Base-by-base conservation (phyloP, 75 land plant genomes). In the Pinus albicaulis region DNA sequence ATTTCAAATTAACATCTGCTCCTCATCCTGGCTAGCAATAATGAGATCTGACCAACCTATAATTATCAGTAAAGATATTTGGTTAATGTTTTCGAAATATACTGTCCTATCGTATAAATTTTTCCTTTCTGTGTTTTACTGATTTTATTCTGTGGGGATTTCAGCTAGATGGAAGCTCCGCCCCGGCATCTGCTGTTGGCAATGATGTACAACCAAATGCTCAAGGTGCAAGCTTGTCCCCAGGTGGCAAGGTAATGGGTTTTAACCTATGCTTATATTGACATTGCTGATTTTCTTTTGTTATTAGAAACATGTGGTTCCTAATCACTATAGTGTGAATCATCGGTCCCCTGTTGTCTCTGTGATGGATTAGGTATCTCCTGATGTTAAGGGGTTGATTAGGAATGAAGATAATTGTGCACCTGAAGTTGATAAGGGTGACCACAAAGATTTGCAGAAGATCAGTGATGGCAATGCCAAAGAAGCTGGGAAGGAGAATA, bases 401-500 rank as follows among this genome's bases (percentile, higher is more conserved):
- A 68, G 34, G 22, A 68, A 3, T 41, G 71, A 68, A 38, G 71
- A 20, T 41, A 68, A 38, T 11, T 44, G 41, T 68, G 20, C 7
- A 12, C 23, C 71, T 68, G 52, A 41, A 68, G 48, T 52, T 41
- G 52, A 68, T 38, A 44, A 19, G 71, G 41, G 41, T 38, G 71
- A 44, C 23, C 71, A 68, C 41, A 68, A 68, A 20, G 48, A 36
- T 17, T 4, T 41, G 5, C 71, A 41, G 41, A 68, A 68, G 48
- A 19, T 68, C 8, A 68, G 52, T 8, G 71, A 68, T 10, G 41
- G 7, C 12, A 38, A 44, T 19, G 11, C n/a, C 20, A 68, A 41
- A 68, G 71, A 68, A 36, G 71, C 36, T 28, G 71, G 71, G 10
- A 68, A 68, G 52, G 71, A 68, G 41, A 68, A 68, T 41, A 17